These are phyloP conservation scores for Ascochyta pisi DNA, from an alignment of 2,329 filamentous ascomycete genomes.

Conservation along the genomic window DNA sequence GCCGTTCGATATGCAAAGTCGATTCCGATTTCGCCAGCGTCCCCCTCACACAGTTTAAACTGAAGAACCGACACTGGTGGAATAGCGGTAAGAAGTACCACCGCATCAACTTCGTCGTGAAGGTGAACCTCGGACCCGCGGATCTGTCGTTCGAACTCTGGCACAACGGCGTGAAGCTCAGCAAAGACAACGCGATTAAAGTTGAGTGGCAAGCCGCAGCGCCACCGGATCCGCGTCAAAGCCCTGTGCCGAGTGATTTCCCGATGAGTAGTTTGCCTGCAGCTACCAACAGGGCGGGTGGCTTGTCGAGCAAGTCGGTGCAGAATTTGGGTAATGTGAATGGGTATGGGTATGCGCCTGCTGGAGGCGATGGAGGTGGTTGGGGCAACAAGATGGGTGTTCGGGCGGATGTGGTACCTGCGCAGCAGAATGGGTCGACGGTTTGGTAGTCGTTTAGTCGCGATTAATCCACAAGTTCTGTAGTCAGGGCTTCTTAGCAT, in stretches of 20 bases:
- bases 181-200: constrained; percentile 43
- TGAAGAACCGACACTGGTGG: constrained; percentile 27
- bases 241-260: constrained; percentile 2
- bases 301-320: constrained; percentile 4
- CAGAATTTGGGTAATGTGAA: not conserved
- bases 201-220: constrained; percentile 43
- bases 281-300: not conserved
- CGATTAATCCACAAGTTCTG: too few species aligned
- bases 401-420: not conserved
- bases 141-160: constrained; percentile 51
- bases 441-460: not conserved
- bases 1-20: constrained; percentile 47
- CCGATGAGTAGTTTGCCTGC: constrained; percentile 11
- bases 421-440: constrained; percentile 1
- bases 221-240: constrained; percentile 10
- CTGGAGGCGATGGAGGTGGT: too few species aligned
- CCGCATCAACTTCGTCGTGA: constrained; percentile 45
- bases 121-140: constrained; percentile 49
- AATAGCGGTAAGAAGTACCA: constrained; percentile 27
- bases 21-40: constrained; percentile 12
- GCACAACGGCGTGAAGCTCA: constrained; percentile 46
- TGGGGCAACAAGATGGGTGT: not conserved
- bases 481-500: too few species aligned
- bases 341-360: not conserved
- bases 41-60: constrained; percentile 18